Evolutionary conservation across 805 yeast species (phyloP).

Genomic region (Zygotorulaspora danielsina): DNA sequence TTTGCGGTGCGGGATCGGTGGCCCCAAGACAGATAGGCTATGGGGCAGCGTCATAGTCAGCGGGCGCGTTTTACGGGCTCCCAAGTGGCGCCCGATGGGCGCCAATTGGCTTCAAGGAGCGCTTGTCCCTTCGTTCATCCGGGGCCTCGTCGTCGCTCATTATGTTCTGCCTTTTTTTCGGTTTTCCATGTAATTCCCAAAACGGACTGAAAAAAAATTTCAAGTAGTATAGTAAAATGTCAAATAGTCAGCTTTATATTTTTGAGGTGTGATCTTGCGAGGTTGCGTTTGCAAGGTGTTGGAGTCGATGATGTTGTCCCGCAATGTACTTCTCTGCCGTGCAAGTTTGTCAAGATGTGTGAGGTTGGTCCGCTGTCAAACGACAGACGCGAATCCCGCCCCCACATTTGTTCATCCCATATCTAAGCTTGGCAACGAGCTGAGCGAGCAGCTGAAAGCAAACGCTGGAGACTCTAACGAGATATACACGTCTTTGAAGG

Average conservation of each 20-base stretch:
- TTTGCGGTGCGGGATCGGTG: too few species aligned
- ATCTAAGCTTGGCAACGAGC: constrained; percentile 15
- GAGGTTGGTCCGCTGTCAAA: neutral
- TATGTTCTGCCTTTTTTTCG: too few species aligned
- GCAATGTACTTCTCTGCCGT: constrained; percentile 4
- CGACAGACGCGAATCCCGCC: constrained; percentile 3
- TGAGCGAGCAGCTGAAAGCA: constrained; percentile 10
- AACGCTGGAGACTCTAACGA: constrained; percentile 9
- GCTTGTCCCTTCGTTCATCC: too few species aligned
- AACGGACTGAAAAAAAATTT: neutral
- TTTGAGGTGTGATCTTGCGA: too few species aligned
- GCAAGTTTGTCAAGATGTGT: constrained; percentile 1
- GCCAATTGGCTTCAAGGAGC: too few species aligned
- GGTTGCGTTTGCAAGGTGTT: too few species aligned
- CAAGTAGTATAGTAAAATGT: neutral
- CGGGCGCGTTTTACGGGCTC: too few species aligned
- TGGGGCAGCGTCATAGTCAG: too few species aligned
- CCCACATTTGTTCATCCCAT: constrained; percentile 16
- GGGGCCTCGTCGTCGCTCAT: too few species aligned
- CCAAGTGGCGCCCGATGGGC: too few species aligned
- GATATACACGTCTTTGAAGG: constrained; percentile 15
- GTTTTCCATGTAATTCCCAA: neutral
- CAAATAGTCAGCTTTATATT: too few species aligned
- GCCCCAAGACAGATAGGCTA: too few species aligned
- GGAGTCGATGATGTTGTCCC: constrained; percentile 12